phyloP scores from a whole-genome alignment of 2,329 filamentous ascomycete species.

The Colletotrichum coccodes region DNA sequence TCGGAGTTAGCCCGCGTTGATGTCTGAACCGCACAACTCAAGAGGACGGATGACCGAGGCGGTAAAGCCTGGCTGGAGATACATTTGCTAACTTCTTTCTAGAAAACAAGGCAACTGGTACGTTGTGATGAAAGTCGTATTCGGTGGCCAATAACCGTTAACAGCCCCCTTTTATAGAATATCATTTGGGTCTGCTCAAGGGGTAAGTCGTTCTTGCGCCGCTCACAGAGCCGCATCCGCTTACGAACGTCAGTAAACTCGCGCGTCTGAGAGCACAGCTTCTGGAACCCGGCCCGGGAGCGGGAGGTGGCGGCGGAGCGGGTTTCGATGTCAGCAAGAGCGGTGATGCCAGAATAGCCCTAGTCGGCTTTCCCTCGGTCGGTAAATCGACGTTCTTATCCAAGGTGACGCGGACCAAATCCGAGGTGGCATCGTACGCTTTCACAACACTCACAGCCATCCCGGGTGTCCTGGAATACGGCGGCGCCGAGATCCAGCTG shows the following conservation, averaged over 20 bases:
- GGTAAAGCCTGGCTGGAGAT: not conserved
- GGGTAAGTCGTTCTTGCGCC: conserved; percentile 67
- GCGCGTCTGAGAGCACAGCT: conserved; percentile 94
- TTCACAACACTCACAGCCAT: conserved; percentile 99
- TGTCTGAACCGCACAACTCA: not conserved
- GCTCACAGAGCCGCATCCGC: not conserved
- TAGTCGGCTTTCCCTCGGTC: conserved; percentile 98
- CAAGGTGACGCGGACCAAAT: conserved; percentile 98
- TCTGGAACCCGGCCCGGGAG: conserved; percentile 85
- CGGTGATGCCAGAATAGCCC: conserved; percentile 94
- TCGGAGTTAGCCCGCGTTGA: not conserved
- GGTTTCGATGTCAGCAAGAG: conserved; percentile 97
- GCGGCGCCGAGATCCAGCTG: conserved; percentile 96
- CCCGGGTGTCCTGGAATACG: conserved; percentile 96
- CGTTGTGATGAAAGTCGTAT: conserved; percentile 42
- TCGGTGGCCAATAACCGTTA: not conserved
- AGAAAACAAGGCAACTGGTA: conserved; percentile 99
- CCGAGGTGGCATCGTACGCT: conserved; percentile 93
- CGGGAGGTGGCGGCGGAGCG: conserved; percentile 79
- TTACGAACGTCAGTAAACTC: conserved; percentile 76
- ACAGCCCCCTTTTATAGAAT: conserved; percentile 69
- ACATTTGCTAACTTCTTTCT: conserved; percentile 42
- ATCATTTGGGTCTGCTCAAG: conserved; percentile 97
- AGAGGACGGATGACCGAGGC: not conserved
- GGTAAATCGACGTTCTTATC: conserved; percentile 99